Conservation (phyloP, 176 grass and related monocot species). For the Calamus simplicifolius region DNA sequence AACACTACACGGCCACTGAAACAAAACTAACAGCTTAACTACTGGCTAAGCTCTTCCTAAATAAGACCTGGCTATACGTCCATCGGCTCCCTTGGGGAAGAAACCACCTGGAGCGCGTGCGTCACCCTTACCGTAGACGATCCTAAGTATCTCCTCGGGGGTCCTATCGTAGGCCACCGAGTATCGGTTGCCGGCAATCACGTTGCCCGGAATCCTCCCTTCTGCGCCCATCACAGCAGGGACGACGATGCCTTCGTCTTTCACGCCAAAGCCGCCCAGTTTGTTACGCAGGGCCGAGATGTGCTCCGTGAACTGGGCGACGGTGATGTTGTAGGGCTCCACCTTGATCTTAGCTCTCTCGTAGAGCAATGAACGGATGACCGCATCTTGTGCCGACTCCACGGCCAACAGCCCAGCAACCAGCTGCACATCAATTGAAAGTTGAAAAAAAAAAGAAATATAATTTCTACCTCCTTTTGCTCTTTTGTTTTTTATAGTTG, state of each 20-base stretch:
- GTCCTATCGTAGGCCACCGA: constrained; percentile 65
- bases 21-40: no score
- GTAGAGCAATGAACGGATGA: constrained; percentile 69
- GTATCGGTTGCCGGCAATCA: constrained; percentile 68
- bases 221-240: constrained; percentile 37
- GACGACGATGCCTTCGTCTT: constrained; percentile 73
- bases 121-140: constrained; percentile 69
- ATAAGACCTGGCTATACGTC: constrained; percentile 41
- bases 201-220: constrained; percentile 42
- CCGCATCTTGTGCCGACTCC: constrained; percentile 85
- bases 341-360: constrained; percentile 37
- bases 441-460: no score
- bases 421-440: no score
- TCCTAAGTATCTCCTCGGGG: constrained; percentile 59
- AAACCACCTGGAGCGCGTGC: constrained; percentile 53
- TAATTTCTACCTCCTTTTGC: no score
- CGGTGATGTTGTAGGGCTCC: constrained; percentile 40
- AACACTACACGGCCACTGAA: no score
- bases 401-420: constrained; percentile 67
- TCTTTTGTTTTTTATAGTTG: no score
- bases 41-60: not conserved
- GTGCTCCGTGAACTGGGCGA: constrained; percentile 59
- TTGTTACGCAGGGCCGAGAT: constrained; percentile 64
- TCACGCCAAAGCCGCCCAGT: constrained; percentile 48
- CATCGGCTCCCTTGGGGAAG: constrained; percentile 59